Evolutionary conservation across 176 grass and related monocot genomes (phyloP).

Genomic region (Oryza glumipatula): DNA sequence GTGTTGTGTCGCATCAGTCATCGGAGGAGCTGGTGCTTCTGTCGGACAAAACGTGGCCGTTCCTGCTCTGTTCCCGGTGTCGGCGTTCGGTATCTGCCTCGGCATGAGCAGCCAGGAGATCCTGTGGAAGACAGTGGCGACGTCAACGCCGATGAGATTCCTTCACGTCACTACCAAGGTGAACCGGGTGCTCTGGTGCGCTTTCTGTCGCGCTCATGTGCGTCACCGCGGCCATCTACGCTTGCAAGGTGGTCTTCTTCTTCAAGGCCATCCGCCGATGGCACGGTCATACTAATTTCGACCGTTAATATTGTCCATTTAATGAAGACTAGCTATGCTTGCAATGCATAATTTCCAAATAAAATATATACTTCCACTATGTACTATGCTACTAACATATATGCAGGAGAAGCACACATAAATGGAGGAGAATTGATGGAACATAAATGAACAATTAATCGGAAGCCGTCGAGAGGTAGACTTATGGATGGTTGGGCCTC

Average conservation of each 20-base stretch:
- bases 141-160: conserved; percentile 48
- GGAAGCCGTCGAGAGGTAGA: too few species aligned
- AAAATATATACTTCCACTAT: too few species aligned
- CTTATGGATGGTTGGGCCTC: too few species aligned
- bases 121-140: conserved; percentile 55
- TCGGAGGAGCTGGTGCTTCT: conserved; percentile 56
- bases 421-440: too few species aligned
- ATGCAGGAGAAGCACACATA: too few species aligned
- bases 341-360: too few species aligned
- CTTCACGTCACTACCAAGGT: conserved; percentile 44
- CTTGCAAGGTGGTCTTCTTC: conserved; percentile 26
- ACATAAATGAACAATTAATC: too few species aligned
- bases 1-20: conserved; percentile 15
- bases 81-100: conserved; percentile 65
- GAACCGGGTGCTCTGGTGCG: conserved; percentile 60
- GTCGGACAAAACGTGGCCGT: conserved; percentile 64
- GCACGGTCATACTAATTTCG: too few species aligned
- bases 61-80: conserved; percentile 69
- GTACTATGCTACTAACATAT: too few species aligned
- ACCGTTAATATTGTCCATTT: too few species aligned
- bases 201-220: conserved; percentile 40
- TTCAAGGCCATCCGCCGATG: conserved; percentile 31
- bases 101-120: conserved; percentile 71
- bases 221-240: conserved; percentile 42
- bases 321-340: too few species aligned